Conservation (phyloP, 495 filamentous ascomycete species). For the Paragyromitra xinjiangensis region DNA sequence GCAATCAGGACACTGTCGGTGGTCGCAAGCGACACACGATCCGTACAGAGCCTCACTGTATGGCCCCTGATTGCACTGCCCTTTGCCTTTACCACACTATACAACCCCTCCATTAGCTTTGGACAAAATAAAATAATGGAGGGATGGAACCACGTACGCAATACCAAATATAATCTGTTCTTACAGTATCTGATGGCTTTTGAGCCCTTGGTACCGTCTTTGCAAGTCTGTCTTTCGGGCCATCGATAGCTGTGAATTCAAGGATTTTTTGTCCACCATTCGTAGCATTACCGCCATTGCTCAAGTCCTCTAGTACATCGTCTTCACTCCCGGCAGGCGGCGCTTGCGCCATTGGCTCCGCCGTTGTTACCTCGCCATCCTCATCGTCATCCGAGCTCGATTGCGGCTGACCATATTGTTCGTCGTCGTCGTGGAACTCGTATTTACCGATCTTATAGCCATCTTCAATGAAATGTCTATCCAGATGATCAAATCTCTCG, state of each 20-base stretch:
- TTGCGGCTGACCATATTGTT: slow-evolving; percentile 32
- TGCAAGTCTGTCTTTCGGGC: slow-evolving; percentile 32
- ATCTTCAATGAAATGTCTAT: slow-evolving; percentile 73
- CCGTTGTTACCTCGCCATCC: slow-evolving; percentile 48
- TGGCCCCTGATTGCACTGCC: slow-evolving; percentile 38
- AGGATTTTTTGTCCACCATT: slow-evolving; percentile 6
- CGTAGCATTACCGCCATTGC: background rate
- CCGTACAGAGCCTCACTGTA: slow-evolving; percentile 29
- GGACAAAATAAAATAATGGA: background rate
- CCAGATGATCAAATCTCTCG: slow-evolving; percentile 88
- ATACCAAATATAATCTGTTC: slow-evolving; percentile 33
- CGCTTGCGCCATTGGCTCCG: background rate
- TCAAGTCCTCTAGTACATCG: slow-evolving; percentile 48
- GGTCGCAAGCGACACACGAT: slow-evolving; percentile 42
- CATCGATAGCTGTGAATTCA: slow-evolving; percentile 31
- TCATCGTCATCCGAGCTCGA: slow-evolving; percentile 55
- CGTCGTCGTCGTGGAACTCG: slow-evolving; percentile 48
- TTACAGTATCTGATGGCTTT: background rate
- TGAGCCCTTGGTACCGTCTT: slow-evolving; percentile 2
- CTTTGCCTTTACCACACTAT: slow-evolving; percentile 16
- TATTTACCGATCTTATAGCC: slow-evolving; percentile 46
- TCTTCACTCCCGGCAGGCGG: background rate
- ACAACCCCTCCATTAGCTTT: slow-evolving; percentile 9
- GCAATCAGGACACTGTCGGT: slow-evolving; percentile 26
- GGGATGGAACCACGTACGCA: slow-evolving; percentile 32